Conservation (phyloP, 768 basidiomycete genomes). For the Boletus barrowsii region DNA sequence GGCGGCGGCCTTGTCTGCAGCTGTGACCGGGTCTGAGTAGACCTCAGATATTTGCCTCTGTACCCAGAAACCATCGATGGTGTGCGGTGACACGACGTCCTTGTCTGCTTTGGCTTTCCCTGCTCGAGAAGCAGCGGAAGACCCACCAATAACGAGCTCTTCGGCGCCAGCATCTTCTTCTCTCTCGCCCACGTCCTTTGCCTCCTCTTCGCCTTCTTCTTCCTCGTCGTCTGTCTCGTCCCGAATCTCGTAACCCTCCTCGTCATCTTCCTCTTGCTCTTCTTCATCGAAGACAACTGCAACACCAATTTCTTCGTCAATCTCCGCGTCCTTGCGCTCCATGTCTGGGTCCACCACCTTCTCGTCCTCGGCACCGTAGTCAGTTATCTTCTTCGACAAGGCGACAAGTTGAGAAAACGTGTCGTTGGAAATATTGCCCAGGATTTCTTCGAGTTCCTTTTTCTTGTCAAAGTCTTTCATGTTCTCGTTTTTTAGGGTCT, state of each 20-base stretch:
- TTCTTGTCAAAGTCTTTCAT: constrained; percentile 98
- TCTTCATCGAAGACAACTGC: constrained; percentile 98
- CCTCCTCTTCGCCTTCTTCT: constrained; percentile 47
- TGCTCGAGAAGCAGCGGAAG: constrained; percentile 43
- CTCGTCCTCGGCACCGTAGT: constrained; percentile 89
- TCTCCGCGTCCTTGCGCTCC: constrained; percentile 81
- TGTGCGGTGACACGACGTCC: constrained; percentile 82
- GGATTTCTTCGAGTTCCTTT: constrained; percentile 80
- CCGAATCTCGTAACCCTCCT: constrained; percentile 81
- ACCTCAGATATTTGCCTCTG: constrained; percentile 89
- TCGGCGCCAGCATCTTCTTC: constrained; percentile 56
- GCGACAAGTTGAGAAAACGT: constrained; percentile 78
- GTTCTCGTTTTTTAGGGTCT: constrained; percentile 82
- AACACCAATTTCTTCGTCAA: constrained; percentile 96
- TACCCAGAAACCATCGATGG: constrained; percentile 98
- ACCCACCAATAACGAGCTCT: constrained; percentile 77
- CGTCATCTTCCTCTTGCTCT: constrained; percentile 91
- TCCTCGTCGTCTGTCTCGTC: constrained; percentile 76
- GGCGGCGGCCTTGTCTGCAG: constrained; percentile 83
- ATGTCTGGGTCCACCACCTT: constrained; percentile 71
- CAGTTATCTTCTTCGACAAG: constrained; percentile 92
- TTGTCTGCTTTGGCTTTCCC: constrained; percentile 60
- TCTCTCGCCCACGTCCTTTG: constrained; percentile 40
- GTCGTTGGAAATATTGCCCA: constrained; percentile 66
- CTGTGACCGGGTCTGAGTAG: constrained; percentile 92